Evolutionary conservation across 2,329 filamentous ascomycete species (phyloP).

Genomic region (Biscogniauxia mediterranea): DNA sequence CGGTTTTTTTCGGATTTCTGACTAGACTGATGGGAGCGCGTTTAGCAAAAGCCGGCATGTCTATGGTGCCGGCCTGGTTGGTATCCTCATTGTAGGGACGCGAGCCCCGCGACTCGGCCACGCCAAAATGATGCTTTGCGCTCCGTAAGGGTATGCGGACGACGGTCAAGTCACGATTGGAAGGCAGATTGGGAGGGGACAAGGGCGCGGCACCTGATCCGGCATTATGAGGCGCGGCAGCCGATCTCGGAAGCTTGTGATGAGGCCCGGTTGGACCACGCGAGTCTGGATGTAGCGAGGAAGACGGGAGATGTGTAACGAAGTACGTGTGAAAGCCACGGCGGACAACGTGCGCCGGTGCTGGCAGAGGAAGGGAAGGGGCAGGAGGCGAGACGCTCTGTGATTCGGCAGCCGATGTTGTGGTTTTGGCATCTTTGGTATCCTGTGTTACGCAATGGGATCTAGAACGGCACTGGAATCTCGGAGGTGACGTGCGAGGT

Average conservation of each 20-base stretch:
- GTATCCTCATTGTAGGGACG: conserved; percentile 91
- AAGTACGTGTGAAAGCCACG: conserved; percentile 91
- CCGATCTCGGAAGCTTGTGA: conserved; percentile 83
- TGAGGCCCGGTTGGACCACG: conserved; percentile 61
- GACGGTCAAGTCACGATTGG: conserved; percentile 78
- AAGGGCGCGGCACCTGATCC: conserved; percentile 54
- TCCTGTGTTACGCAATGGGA: conserved; percentile 12
- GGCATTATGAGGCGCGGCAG: conserved; percentile 73
- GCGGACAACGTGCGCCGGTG: conserved; percentile 25
- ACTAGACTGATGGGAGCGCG: conserved; percentile 66
- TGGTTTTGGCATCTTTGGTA: conserved; percentile 7
- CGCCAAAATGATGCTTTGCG: conserved; percentile 95
- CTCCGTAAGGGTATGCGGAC: conserved; percentile 91
- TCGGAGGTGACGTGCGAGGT: not conserved
- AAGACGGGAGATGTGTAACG: conserved; percentile 90
- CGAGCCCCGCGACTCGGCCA: conserved; percentile 73
- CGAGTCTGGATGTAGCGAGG: conserved; percentile 87
- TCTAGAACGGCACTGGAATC: conserved; percentile 3
- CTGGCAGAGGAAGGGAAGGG: conserved; percentile 3
- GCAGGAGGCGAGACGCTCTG: conserved; percentile 3
- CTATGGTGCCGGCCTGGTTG: conserved; percentile 90
- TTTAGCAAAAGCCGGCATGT: conserved; percentile 89
- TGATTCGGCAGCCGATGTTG: conserved; percentile 6
- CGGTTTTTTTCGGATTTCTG: conserved; percentile 44
- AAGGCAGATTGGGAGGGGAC: conserved; percentile 58